Conservation (phyloP, 116 monocot species). For the Trichopus zeylanicus region DNA sequence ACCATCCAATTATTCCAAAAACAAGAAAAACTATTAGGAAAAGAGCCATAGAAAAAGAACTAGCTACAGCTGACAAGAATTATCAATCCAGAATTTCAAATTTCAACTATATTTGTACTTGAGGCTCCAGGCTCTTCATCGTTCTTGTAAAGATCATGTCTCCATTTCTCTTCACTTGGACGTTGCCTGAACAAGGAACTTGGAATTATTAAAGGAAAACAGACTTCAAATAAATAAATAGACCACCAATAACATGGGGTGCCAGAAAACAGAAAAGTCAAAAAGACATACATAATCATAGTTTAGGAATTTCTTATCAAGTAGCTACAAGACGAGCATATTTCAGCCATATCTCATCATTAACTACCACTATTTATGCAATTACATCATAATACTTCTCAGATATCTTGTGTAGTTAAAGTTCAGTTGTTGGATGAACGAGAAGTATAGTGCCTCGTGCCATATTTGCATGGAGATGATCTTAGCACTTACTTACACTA, state of each 20-base stretch:
- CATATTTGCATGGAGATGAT: too few relatives aligned
- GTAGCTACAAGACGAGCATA: too few relatives aligned
- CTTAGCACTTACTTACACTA: too few relatives aligned
- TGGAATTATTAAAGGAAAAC: not conserved
- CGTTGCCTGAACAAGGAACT: conserved; percentile 30
- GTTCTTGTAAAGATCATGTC: conserved; percentile 50
- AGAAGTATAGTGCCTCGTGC: too few relatives aligned
- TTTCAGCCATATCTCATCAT: too few relatives aligned
- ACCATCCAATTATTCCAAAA: not conserved
- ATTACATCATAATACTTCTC: too few relatives aligned
- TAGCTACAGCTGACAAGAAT: not conserved
- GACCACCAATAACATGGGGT: not conserved
- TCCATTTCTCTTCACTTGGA: conserved; percentile 59
- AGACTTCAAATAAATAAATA: not conserved
- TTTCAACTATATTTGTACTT: conserved; percentile 30
- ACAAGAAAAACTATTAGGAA: conserved; percentile 10
- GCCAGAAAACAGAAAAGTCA: too few relatives aligned
- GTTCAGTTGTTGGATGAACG: too few relatives aligned
- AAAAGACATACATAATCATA: too few relatives aligned
- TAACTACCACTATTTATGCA: too few relatives aligned
- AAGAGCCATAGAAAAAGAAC: not conserved
- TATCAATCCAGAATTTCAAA: not conserved
- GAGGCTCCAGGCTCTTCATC: conserved; percentile 23
- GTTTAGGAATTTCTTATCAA: too few relatives aligned
- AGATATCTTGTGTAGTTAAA: too few relatives aligned